Base-by-base conservation (phyloP, 805 yeast species). In the Ogataea siamensis region DNA sequence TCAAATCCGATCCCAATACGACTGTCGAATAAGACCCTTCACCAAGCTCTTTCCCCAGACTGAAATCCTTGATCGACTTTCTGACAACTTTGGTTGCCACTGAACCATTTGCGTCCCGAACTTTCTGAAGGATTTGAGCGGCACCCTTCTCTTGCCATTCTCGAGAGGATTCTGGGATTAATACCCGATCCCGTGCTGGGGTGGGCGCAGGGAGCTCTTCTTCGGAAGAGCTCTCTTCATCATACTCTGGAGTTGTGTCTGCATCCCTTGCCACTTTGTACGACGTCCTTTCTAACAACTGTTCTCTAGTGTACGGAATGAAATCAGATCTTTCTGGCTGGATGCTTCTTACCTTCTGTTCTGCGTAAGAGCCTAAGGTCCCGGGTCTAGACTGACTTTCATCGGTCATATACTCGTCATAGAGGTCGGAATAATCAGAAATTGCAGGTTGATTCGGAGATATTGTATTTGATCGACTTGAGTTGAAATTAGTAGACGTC, bases 11-110 rank as follows among this genome's bases (percentile, higher is more conserved):
- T 1, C 95, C 99, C 39, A 87, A 78, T 46, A 80, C 81, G 7
- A 91, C 99, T 0, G 95, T 87, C 3, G 97, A 89, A 57, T 91
- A 93, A 2, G 97, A 87, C 2, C 99, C 99, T 59, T 88, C 96
- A 2, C 99, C 99, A 12, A 93, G 70, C 18, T 81, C 80, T 24
- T 84, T 79, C 11, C 96, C 96, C 52, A 93, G 80, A 48, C 78
- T 80, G 60, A 89, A 93, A 60, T 93, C 98, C 48, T 80, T 79
- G 17, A 87, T 93, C 14, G 81, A 63, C 53, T 62, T 62, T 23
- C 58, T 73, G 30, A 69, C 78, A 38, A 71, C 66, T 55, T 66
- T 73, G 42, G 74, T 82, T 53, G 60, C 62, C 5, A 66, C 60
- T 55, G 76, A 64, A 8, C 86, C 87, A 10, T 68, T 58, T 3